Evolutionary conservation across 768 basidiomycete species (phyloP), one percentile per base, ranked within the genome.

Genomic region (Podaxis pistillaris): DNA sequence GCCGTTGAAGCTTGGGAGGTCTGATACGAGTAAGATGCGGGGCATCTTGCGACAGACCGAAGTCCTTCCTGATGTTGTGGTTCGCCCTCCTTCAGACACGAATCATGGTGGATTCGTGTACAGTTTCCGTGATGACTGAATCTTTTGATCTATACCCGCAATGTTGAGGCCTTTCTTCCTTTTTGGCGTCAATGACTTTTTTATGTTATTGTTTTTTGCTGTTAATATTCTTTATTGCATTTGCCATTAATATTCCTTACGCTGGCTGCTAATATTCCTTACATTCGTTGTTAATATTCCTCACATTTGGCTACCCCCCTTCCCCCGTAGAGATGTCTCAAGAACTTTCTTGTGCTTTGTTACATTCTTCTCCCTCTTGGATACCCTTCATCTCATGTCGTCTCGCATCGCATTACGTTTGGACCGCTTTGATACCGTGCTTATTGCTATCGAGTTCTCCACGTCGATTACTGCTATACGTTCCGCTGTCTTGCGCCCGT

Each of bases 11-110:
- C 83, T 91, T 63, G 76, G 76, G 52, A 78, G 87, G 65, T 86
- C 83, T 38, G 87, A 89, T 64, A 89, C 88, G 37, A 80, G 77
- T 70, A 88, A 85, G 73, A 72, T 83, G 70, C 84, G 87, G 58
- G 86, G 82, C 51, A 67, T 79, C 60, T 78, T 88, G 65, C 77
- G 85, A 68, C 80, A 81, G 72, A 74, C 72, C 41, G 86, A 87
- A 75, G 75, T 79, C 56, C 73, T 89, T 33, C 87, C 88, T 36
- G 79, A 82, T 44, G 85, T 89, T 30, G 78, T 87, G 59, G 79
- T 89, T 58, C 78, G 86, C 19, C 86, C 86, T 9, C 86, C 86
- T 13, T 88, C 86, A 11, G 76, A 72, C 50, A 75, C 72, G 64
- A 78, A 84, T 53, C 78, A 80, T 63, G 74, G 73, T 59, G 79